These are phyloP conservation scores for Pisolithus thermaeus DNA, from an alignment of 1,284 basidiomycete genomes.

Conservation along the genomic window DNA sequence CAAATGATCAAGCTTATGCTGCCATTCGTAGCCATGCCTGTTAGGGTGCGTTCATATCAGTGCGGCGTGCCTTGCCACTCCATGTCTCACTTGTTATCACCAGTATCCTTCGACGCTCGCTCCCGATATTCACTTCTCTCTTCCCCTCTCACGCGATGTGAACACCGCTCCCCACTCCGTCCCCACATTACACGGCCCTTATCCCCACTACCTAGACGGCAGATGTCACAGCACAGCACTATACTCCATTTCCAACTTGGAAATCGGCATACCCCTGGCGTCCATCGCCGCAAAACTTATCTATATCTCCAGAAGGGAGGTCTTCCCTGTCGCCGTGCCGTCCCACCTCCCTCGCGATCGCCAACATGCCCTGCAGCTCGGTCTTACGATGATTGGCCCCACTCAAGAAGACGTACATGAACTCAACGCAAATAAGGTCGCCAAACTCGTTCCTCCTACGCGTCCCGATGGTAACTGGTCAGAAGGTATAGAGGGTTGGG, in stretches of 20 bases:
- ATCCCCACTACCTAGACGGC: slow-evolving; percentile 48
- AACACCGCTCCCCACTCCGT: slow-evolving; percentile 33
- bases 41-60: slow-evolving; percentile 32
- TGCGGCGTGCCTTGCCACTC: slow-evolving; percentile 19
- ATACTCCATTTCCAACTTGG: slow-evolving; percentile 34
- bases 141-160: slow-evolving; percentile 37
- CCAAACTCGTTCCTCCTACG: slow-evolving; percentile 20
- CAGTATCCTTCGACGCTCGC: slow-evolving; percentile 54
- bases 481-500: slow-evolving; percentile 28
- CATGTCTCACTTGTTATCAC: slow-evolving; percentile 11
- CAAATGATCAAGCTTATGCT: slow-evolving; percentile 46
- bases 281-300: slow-evolving; percentile 56
- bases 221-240: slow-evolving; percentile 26
- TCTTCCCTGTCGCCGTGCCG: slow-evolving; percentile 40
- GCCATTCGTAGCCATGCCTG: slow-evolving; percentile 52
- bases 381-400: slow-evolving; percentile 27
- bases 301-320: slow-evolving; percentile 55
- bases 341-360: slow-evolving; percentile 43
- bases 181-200: slow-evolving; percentile 47
- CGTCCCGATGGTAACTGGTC: slow-evolving; percentile 32
- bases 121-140: slow-evolving; percentile 52
- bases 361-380: slow-evolving; percentile 32
- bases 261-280: slow-evolving; percentile 43
- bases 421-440: slow-evolving; percentile 41
- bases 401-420: slow-evolving; percentile 59